Evolutionary conservation across 2,329 filamentous ascomycete species (phyloP), one percentile per base, ranked within the genome.

Genomic region (Massarina eburnea): DNA sequence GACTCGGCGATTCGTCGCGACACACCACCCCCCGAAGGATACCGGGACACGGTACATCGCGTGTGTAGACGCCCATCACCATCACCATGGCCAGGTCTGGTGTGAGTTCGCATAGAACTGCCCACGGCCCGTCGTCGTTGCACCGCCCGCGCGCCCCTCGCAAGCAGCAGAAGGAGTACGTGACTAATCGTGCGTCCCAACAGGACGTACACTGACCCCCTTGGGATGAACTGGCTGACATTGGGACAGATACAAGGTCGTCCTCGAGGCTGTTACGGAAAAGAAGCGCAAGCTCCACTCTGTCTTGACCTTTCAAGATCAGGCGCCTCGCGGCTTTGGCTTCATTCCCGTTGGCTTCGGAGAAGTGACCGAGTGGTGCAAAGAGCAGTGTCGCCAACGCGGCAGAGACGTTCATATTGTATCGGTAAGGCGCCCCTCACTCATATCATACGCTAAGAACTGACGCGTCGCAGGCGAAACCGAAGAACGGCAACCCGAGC

Each of bases 281-380:
- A 79, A 81, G 61, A 83, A 83, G 68, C 82, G 79, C 60, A 83
- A 80, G 58, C 72, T 84, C 37, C 73, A 77, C 42, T 77, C 78
- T 49, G 62, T 69, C 44, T 74, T 80, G 34, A 77, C 77, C 17
- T 82, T 81, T 54, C 73, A 76, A 48, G 68, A 73, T n/a, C 71
- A 76, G 53, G 73, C 82, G 18, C 81, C 81, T 8, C 66, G 68
- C 38, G 82, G 81, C n/a, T 85, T 83, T 61, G 80, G 76, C 1
- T 84, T 83, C 57, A 76, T 85, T 39, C 77, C 80, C 18, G 76
- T 80, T 36, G 82, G 82, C 19, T 80, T 81, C 49, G 80, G 81
- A 2, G 76, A 79, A 43, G 73, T 86, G 39, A 82, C 81, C 15
- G 76, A 76, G 37, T 76, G 76, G 45, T 71, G 67, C 58, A 85